phyloP scores from a whole-genome alignment of 306 rosid species.

The Arachis hypogaea region DNA sequence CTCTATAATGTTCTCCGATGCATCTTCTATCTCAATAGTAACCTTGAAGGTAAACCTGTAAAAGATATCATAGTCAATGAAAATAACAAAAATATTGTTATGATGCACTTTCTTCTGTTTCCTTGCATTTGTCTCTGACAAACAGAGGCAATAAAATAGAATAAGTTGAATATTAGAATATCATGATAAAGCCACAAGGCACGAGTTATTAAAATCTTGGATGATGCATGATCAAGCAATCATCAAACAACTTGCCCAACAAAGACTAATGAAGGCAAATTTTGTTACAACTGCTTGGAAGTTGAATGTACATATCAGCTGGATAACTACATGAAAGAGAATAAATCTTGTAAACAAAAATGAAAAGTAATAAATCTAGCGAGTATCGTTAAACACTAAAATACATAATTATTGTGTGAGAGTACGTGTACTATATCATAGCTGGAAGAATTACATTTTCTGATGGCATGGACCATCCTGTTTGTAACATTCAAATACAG shows the following conservation, averaged over 20 bases:
- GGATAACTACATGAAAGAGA: neutral
- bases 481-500: conserved; percentile 37
- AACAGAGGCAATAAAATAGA: no score
- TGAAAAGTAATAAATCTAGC: neutral
- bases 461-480: conserved; percentile 71
- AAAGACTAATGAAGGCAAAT: conserved; percentile 11
- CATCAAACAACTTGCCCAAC: neutral
- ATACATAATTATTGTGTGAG: neutral
- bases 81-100: no score
- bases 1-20: neutral
- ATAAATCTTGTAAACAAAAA: conserved; percentile 13
- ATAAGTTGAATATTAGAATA: no score
- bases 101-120: no score
- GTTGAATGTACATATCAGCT: no score
- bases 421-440: neutral
- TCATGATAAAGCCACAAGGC: no score
- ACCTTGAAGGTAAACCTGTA: conserved; percentile 72
- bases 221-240: no score
- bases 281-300: no score
- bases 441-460: conserved; percentile 50
- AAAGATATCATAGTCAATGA: neutral
- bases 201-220: no score
- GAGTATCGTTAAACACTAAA: neutral
- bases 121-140: no score
- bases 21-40: conserved; percentile 44